Evolutionary conservation across 2,329 filamentous ascomycete genomes (phyloP).

Genomic region (Helotiales sp.): DNA sequence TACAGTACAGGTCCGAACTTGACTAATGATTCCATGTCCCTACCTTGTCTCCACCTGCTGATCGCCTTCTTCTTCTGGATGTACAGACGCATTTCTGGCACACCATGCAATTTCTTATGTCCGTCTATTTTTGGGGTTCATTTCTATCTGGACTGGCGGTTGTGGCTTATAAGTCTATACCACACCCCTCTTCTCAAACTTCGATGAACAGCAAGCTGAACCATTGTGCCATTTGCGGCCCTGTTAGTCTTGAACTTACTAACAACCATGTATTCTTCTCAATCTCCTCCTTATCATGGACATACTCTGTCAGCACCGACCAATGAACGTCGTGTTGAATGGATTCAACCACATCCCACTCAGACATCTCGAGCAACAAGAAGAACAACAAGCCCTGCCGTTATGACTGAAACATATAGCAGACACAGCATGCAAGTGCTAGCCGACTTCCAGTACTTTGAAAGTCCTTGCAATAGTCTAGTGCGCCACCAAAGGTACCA

Average conservation of each 20-base stretch:
- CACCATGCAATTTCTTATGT: not conserved
- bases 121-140: not conserved
- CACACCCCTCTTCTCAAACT: not conserved
- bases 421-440: conserved; percentile 20
- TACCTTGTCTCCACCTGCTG: not conserved
- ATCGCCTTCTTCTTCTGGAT: not conserved
- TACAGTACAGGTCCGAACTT: not conserved
- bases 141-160: not conserved
- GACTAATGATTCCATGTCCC: not conserved
- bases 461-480: conserved; percentile 16
- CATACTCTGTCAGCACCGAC: conserved; percentile 11
- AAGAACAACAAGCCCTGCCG: not conserved
- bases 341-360: not conserved
- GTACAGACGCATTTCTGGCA: not conserved
- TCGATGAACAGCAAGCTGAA: conserved; percentile 2
- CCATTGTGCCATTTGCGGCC: not conserved
- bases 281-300: conserved; percentile 5
- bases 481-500: conserved; percentile 4
- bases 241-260: not conserved
- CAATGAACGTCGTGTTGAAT: not conserved
- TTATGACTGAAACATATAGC: conserved; percentile 2
- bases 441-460: conserved; percentile 22
- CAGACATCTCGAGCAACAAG: conserved; percentile 7
- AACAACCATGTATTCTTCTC: conserved; percentile 3
- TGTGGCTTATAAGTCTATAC: not conserved